These are phyloP conservation scores for Sapria himalayana DNA, from an alignment of 345 rosid genomes.

Conservation along the genomic window DNA sequence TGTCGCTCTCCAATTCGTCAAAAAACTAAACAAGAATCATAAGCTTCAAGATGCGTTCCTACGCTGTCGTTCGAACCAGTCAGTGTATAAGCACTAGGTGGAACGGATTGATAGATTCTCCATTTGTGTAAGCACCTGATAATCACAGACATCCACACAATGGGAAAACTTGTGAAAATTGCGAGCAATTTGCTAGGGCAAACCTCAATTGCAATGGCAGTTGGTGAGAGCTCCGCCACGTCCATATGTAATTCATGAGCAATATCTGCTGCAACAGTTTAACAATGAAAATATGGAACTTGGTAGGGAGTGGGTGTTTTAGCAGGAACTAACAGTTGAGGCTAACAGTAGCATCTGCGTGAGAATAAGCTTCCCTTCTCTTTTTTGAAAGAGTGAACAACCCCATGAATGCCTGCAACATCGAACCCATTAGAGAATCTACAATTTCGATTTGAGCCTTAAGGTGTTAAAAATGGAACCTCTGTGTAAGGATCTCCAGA, in stretches of 20 bases:
- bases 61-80: too few relatives aligned
- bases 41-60: too few relatives aligned
- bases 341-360: slow-evolving; percentile 23
- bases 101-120: too few relatives aligned
- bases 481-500: slow-evolving; percentile 23
- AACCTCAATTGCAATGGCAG: slow-evolving; percentile 25
- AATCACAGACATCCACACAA: slow-evolving; percentile 1
- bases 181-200: background rate
- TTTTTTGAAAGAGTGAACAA: slow-evolving; percentile 17
- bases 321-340: background rate
- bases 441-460: background rate
- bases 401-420: slow-evolving; percentile 19
- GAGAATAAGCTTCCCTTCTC: slow-evolving; percentile 16
- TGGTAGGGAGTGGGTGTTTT: background rate
- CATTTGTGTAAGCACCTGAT: slow-evolving; percentile 21
- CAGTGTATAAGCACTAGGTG: too few relatives aligned
- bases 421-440: too few relatives aligned
- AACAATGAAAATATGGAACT: background rate
- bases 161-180: background rate
- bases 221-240: slow-evolving; percentile 14
- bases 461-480: slow-evolving; percentile 7
- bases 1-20: too few relatives aligned
- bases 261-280: slow-evolving; percentile 15
- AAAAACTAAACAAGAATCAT: too few relatives aligned
- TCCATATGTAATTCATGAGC: slow-evolving; percentile 17